Evolutionary conservation across 2,329 filamentous ascomycete genomes (phyloP).

Genomic region (Periglandula ipomoeae): DNA sequence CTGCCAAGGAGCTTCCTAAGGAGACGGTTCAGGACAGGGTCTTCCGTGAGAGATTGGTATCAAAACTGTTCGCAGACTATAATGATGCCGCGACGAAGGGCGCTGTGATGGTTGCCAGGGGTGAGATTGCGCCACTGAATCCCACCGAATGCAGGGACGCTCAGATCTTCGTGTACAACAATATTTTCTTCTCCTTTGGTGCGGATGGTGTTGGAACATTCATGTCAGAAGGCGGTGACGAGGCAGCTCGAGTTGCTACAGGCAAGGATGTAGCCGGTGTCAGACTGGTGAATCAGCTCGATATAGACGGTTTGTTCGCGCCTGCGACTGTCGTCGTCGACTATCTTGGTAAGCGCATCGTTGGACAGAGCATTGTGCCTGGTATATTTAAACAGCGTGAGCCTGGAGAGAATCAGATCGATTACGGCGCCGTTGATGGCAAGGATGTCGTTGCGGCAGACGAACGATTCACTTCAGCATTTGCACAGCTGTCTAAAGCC

Average conservation of each 20-base stretch:
- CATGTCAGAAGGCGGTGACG: slow-evolving; percentile 89
- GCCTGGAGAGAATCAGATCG: slow-evolving; percentile 95
- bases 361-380: slow-evolving; percentile 95
- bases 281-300: slow-evolving; percentile 90
- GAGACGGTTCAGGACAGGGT: slow-evolving; percentile 92
- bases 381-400: slow-evolving; percentile 99
- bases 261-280: slow-evolving; percentile 95
- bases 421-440: slow-evolving; percentile 95
- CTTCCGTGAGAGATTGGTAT: slow-evolving; percentile 86
- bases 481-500: slow-evolving; percentile 83
- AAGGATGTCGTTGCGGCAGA: slow-evolving; percentile 92
- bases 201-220: slow-evolving; percentile 97
- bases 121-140: slow-evolving; percentile 88
- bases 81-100: slow-evolving; percentile 90
- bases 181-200: slow-evolving; percentile 98
- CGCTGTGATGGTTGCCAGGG: slow-evolving; percentile 82
- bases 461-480: slow-evolving; percentile 72
- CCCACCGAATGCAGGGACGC: slow-evolving; percentile 88
- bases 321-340: slow-evolving; percentile 94
- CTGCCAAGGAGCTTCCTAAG: slow-evolving; percentile 85
- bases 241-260: slow-evolving; percentile 89
- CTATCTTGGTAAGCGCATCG: slow-evolving; percentile 93
- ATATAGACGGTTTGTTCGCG: slow-evolving; percentile 89
- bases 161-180: slow-evolving; percentile 99
- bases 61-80: slow-evolving; percentile 96